phyloP scores from a whole-genome alignment of 2,329 filamentous ascomycete species.

The Zasmidium citrigriseum region DNA sequence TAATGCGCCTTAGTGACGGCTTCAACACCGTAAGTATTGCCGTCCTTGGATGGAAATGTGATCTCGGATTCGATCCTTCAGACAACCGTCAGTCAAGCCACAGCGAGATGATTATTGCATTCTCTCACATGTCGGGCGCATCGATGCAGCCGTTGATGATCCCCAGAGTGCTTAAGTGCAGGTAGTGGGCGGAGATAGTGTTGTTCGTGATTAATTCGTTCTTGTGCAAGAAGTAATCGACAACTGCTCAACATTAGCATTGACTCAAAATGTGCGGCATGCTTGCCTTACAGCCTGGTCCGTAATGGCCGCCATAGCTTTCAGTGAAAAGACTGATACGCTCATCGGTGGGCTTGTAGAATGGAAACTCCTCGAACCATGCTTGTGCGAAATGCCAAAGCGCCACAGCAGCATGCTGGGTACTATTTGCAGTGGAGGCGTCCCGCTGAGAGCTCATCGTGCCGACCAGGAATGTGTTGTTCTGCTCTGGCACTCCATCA shows the following conservation, averaged over 20 bases:
- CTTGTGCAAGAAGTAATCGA: constrained; percentile 59
- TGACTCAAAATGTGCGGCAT: neutral
- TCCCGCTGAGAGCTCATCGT: constrained; percentile 60
- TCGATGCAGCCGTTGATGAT: constrained; percentile 62
- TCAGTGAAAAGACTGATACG: constrained; percentile 66
- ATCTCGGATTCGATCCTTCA: neutral
- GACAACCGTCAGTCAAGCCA: too few species aligned
- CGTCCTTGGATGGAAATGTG: constrained; percentile 51
- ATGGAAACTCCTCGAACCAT: constrained; percentile 42
- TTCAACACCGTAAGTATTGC: constrained; percentile 59
- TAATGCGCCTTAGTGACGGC: constrained; percentile 53
- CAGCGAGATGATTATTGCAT: too few species aligned
- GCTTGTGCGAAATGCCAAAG: constrained; percentile 66
- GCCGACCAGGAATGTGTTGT: constrained; percentile 44
- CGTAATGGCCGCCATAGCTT: constrained; percentile 65
- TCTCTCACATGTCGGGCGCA: constrained; percentile 44
- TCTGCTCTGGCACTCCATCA: constrained; percentile 39
- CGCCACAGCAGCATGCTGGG: constrained; percentile 40
- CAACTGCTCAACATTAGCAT: constrained; percentile 46
- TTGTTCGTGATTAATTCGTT: constrained; percentile 57
- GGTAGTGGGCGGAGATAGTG: constrained; percentile 35
- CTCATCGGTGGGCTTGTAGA: constrained; percentile 47
- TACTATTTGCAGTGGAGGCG: constrained; percentile 30
- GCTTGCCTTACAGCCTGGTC: constrained; percentile 3
- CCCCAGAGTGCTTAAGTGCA: constrained; percentile 51